Evolutionary conservation across 495 filamentous ascomycete genomes (phyloP).

Genomic region (Neurospora sp.): DNA sequence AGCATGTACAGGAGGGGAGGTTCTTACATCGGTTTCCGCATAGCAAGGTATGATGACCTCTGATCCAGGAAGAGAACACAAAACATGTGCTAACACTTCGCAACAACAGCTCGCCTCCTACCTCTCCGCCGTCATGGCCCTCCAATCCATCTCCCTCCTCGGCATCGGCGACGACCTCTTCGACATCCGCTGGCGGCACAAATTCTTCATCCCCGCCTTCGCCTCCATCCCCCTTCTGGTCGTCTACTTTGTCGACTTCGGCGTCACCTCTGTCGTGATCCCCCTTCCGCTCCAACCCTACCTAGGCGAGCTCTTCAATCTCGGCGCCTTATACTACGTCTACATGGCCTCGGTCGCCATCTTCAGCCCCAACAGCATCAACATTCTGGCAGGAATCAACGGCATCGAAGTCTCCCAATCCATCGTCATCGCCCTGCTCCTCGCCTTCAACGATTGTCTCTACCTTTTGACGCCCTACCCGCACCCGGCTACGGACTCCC

Average conservation of each 20-base stretch:
- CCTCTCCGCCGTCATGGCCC: conserved; percentile 81
- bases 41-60: conserved; percentile 50
- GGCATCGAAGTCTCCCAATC: conserved; percentile 95
- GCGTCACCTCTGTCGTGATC: conserved; percentile 87
- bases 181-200: conserved; percentile 98
- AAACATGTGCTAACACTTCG: not conserved
- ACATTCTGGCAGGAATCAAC: conserved; percentile 96
- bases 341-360: conserved; percentile 95
- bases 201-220: conserved; percentile 92
- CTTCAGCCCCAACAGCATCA: conserved; percentile 97
- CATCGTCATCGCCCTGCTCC: conserved; percentile 73
- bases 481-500: conserved; percentile 90
- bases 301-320: conserved; percentile 68
- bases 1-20: conserved; percentile 64
- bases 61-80: not conserved
- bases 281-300: conserved; percentile 75
- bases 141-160: conserved; percentile 81
- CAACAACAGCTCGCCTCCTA: conserved; percentile 73
- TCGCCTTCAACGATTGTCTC: conserved; percentile 72
- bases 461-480: conserved; percentile 72
- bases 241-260: conserved; percentile 97
- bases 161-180: conserved; percentile 94
- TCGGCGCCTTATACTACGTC: conserved; percentile 83
- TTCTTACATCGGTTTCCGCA: conserved; percentile 87
- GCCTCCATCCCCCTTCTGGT: conserved; percentile 89